These are phyloP conservation scores for Eryngium alpinum DNA, from an alignment of 140 eudicot species.

Conservation along the genomic window DNA sequence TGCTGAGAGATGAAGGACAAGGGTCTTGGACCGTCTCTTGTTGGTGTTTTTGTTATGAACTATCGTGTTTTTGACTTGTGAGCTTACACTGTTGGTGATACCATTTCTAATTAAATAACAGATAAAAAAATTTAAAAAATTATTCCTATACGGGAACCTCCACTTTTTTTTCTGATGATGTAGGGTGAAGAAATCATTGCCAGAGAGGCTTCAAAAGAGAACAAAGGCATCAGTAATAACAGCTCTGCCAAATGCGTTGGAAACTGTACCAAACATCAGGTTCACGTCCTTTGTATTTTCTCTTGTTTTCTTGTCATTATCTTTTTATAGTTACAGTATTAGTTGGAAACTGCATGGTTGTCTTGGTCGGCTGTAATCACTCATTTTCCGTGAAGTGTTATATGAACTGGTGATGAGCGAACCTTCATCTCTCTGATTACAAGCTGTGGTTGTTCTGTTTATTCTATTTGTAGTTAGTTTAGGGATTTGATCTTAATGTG, in stretches of 20 bases:
- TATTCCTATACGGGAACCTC: neutral
- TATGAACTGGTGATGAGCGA: too few species aligned
- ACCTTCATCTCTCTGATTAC: too few species aligned
- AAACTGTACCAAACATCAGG: constrained; percentile 99
- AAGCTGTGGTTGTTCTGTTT: too few species aligned
- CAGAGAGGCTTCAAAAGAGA: constrained; percentile 70
- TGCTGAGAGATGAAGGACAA: constrained; percentile 83
- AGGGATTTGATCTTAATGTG: too few species aligned
- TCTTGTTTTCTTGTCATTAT: neutral
- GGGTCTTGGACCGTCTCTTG: constrained; percentile 92
- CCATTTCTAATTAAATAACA: neutral
- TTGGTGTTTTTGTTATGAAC: constrained; percentile 97
- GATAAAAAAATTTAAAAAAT: neutral
- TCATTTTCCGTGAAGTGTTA: too few species aligned
- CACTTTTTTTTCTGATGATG: neutral
- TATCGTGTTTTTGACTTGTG: constrained; percentile 96
- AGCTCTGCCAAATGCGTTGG: constrained; percentile 77
- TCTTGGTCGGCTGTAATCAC: too few species aligned
- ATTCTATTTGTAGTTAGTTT: too few species aligned
- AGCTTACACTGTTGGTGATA: constrained; percentile 29
- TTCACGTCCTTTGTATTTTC: constrained; percentile 16
- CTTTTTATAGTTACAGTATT: constrained; percentile 1
- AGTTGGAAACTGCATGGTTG: too few species aligned
- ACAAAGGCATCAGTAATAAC: constrained; percentile 83
- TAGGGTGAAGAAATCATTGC: constrained; percentile 95